A percentile compares a stretch with the other conserved stretches of the same genome.
These are phyloP conservation scores for Begonia peltatifolia DNA, from an alignment of 306 rosid species.

Conservation along the genomic window DNA sequence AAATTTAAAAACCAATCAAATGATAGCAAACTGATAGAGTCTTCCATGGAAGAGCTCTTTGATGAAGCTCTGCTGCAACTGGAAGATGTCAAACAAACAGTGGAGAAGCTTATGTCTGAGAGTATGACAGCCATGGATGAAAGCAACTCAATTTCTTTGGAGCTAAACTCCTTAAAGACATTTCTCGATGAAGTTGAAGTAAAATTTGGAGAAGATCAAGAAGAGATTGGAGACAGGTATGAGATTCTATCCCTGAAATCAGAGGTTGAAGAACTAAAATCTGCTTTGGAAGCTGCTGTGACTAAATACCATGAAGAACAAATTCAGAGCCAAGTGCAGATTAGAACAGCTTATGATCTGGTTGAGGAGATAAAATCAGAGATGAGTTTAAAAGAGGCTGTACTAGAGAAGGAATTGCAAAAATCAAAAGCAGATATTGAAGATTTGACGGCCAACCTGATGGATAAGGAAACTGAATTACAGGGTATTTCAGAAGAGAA, in stretches of 20 bases:
- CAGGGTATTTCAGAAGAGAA: slow-evolving; percentile 84
- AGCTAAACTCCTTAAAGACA: slow-evolving; percentile 45
- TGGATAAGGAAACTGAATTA: slow-evolving; percentile 93
- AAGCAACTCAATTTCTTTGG: slow-evolving; percentile 35
- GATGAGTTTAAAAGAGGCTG: slow-evolving; percentile 31
- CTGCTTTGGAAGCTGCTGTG: slow-evolving; percentile 54
- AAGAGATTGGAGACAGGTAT: slow-evolving; percentile 9
- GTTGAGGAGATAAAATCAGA: slow-evolving; percentile 53
- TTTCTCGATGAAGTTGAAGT: slow-evolving; percentile 42
- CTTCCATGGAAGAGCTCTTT: slow-evolving; percentile 36
- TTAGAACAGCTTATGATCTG: slow-evolving; percentile 44
- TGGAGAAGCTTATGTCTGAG: slow-evolving; percentile 44
- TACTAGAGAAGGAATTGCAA: slow-evolving; percentile 38
- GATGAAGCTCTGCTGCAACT: slow-evolving; percentile 54
- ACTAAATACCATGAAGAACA: slow-evolving; percentile 61
- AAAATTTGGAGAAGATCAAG: slow-evolving; percentile 17
- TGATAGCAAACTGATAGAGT: slow-evolving; percentile 14
- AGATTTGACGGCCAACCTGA: slow-evolving; percentile 63
- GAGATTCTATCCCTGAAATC: slow-evolving; percentile 19
- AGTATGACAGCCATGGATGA: slow-evolving; percentile 33
- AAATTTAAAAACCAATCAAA: slow-evolving; percentile 39
- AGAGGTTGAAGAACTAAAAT: slow-evolving; percentile 37
- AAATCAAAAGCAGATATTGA: slow-evolving; percentile 41
- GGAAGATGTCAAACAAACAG: slow-evolving; percentile 42
- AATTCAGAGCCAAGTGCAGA: slow-evolving; percentile 45